Evolutionary conservation across 2,329 filamentous ascomycete species (phyloP), one percentile per base, ranked within the genome.

Genomic region (Cordyceps tenuipes): DNA sequence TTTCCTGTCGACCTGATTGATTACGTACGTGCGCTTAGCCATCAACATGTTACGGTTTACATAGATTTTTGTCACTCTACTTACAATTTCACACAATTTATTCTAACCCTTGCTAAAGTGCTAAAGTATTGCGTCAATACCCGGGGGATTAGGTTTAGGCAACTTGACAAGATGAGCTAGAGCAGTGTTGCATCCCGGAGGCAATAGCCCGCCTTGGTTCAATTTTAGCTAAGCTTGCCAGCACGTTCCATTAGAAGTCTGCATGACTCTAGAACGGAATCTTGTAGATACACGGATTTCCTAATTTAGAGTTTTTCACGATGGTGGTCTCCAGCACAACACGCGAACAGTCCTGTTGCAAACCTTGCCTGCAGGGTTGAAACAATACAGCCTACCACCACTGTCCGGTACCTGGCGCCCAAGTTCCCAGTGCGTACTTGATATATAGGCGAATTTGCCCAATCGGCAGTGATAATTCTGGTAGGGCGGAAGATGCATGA

Each of bases 141-240:
- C 15, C 44, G 19, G 17, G 54, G 6, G 13, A 48, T 44, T n/a
- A 57, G 36, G 12, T 10, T 26, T 46, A 15, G 29, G 34, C 47
- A 26, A 31, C 21, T 56, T 5, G 5, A 12, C 15, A 8, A 21
- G 3, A 21, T n/a, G n/a, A 41, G 44, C 31, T 44, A 17, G 54
- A 34, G 21, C n/a, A 41, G 17, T 13, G 47, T 51, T 36, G 12
- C 41, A 52, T 59, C 29, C 39, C 47, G 47, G 9, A 13, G 19
- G 41, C 9, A n/a, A 48, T 57, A 19, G 43, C 15, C 44, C 21
- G n/a, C 15, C 44, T 17, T 26, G 29, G 19, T 23, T 48, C 47
- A 9, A 36, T 58, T 47, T 58, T 51, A 58, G 56, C 56, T 59
- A 59, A 59, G 57, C 36, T 52, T 13, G 19, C 26, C 19, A 17